Evolutionary conservation across 495 filamentous ascomycete species (phyloP).

Genomic region (Podospora pseudocomata): DNA sequence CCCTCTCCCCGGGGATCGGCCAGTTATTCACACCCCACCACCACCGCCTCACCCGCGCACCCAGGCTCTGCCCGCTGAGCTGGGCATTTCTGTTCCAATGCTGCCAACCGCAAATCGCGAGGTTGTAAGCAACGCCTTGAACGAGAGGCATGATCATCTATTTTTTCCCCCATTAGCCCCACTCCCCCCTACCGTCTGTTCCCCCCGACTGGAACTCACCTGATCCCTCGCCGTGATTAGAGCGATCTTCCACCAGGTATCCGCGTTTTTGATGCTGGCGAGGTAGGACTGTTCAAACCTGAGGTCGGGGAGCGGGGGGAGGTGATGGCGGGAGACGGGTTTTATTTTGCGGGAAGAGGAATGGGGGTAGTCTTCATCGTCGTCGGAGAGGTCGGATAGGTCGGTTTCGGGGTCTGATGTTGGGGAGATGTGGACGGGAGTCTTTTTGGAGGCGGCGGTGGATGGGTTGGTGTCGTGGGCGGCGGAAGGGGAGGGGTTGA

Average conservation of each 20-base stretch:
- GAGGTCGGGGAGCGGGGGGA: slow-evolving; percentile 87
- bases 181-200: not conserved
- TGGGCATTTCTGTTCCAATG: slow-evolving; percentile 73
- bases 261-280: slow-evolving; percentile 70
- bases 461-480: slow-evolving; percentile 77
- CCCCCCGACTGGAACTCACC: slow-evolving; percentile 42
- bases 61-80: slow-evolving; percentile 64
- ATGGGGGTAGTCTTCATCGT: slow-evolving; percentile 49
- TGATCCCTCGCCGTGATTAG: slow-evolving; percentile 89
- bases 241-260: slow-evolving; percentile 69
- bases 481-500: slow-evolving; percentile 64
- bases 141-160: slow-evolving; percentile 78
- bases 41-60: slow-evolving; percentile 73
- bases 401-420: slow-evolving; percentile 32
- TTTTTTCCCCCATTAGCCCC: not conserved
- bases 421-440: slow-evolving; percentile 39
- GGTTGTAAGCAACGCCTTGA: slow-evolving; percentile 79
- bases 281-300: slow-evolving; percentile 98
- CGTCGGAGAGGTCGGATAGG: slow-evolving; percentile 19
- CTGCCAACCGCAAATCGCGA: slow-evolving; percentile 76
- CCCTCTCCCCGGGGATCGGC: slow-evolving; percentile 50
- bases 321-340: slow-evolving; percentile 44
- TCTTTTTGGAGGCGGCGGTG: slow-evolving; percentile 61
- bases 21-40: slow-evolving; percentile 92
- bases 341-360: slow-evolving; percentile 52